Conservation (phyloP, 176 grass and related monocot species). For the Aegilops umbellulata region DNA sequence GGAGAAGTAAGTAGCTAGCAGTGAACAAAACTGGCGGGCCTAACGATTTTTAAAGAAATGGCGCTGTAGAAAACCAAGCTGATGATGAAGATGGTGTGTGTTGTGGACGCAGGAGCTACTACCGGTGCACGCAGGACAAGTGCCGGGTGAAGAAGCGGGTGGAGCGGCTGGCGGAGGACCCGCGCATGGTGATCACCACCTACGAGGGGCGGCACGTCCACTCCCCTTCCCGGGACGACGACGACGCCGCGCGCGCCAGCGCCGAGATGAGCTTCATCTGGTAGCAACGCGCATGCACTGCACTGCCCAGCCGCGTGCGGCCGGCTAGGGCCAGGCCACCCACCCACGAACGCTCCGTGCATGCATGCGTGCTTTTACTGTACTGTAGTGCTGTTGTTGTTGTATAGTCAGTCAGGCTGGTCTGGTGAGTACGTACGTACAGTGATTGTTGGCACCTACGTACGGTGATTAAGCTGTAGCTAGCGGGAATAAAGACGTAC, state of each 20-base stretch:
- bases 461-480: background rate
- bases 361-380: background rate
- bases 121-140: constrained; percentile 79
- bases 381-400: background rate
- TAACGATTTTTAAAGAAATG: too few relatives aligned
- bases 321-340: too few relatives aligned
- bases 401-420: background rate
- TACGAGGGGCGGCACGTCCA: constrained; percentile 91
- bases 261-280: constrained; percentile 80
- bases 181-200: constrained; percentile 88
- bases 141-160: constrained; percentile 89
- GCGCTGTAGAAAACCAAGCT: too few relatives aligned
- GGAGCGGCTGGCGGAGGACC: constrained; percentile 79
- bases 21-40: too few relatives aligned
- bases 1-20: too few relatives aligned
- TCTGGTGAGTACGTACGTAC: background rate
- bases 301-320: too few relatives aligned
- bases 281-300: constrained; percentile 13
- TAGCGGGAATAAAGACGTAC: constrained; percentile 4
- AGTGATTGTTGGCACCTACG: background rate
- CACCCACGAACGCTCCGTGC: background rate
- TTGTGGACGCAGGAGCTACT: constrained; percentile 67
- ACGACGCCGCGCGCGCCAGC: constrained; percentile 44
- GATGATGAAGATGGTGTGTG: background rate
- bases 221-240: constrained; percentile 69